phyloP scores from a whole-genome alignment of 331 rosid species.

The Rosa hybrid region DNA sequence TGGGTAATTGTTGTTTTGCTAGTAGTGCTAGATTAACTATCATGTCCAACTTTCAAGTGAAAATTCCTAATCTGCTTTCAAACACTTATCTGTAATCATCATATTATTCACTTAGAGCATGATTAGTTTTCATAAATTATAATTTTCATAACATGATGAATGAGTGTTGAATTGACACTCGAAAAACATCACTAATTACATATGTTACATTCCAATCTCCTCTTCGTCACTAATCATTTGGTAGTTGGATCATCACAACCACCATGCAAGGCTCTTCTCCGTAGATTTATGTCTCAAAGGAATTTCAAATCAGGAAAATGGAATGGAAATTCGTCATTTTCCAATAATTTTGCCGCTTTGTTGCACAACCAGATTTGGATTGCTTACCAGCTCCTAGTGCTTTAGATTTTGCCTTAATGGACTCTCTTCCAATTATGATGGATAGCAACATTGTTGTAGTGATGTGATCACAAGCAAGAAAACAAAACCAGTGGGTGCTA shows the following conservation, averaged over 20 bases:
- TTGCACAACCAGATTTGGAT: slow-evolving; percentile 31
- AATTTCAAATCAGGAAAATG: slow-evolving; percentile 10
- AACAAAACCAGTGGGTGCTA: slow-evolving; percentile 7
- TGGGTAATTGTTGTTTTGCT: no score
- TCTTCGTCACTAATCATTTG: slow-evolving; percentile 10
- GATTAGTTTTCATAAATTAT: no score
- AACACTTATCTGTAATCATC: not conserved
- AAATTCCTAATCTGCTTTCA: no score
- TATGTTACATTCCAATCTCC: not conserved
- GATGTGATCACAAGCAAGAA: slow-evolving; percentile 9
- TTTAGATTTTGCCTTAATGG: slow-evolving; percentile 12
- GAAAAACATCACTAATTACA: not conserved
- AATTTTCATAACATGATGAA: not conserved
- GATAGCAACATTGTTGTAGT: slow-evolving; percentile 19
- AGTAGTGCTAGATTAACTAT: not conserved
- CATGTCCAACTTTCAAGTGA: not conserved
- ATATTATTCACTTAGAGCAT: no score
- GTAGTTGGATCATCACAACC: slow-evolving; percentile 29
- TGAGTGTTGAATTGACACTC: not conserved
- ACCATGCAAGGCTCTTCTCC: not conserved
- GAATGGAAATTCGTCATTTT: slow-evolving; percentile 1
- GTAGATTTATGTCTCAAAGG: not conserved
- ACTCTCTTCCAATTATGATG: slow-evolving; percentile 12
- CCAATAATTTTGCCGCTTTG: slow-evolving; percentile 36
- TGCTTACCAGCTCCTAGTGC: slow-evolving; percentile 22